A percentile compares a stretch with the other conserved stretches of the same genome.
These are phyloP conservation scores for Suhomyces yuchorum DNA, from an alignment of 1,139 yeast genomes.

Conservation along the genomic window DNA sequence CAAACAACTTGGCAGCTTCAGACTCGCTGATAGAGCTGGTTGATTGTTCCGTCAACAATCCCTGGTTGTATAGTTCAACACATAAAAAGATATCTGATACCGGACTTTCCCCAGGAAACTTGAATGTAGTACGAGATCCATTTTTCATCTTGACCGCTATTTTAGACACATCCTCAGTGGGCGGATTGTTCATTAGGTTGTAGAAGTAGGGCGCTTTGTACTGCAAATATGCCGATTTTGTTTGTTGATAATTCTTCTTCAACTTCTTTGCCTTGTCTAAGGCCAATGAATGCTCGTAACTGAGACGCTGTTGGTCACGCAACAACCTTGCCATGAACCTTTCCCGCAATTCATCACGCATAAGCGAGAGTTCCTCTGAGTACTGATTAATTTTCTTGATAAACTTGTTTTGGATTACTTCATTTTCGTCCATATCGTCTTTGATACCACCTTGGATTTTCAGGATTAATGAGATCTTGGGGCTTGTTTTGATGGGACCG, in stretches of 20 bases:
- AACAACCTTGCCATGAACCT: constrained; percentile 61
- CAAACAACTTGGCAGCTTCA: constrained; percentile 26
- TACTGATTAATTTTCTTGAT: constrained; percentile 52
- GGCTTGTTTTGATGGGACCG: constrained; percentile 54
- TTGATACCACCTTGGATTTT: constrained; percentile 66
- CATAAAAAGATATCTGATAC: constrained; percentile 62
- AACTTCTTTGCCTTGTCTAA: constrained; percentile 49
- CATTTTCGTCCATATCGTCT: constrained; percentile 31
- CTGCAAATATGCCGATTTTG: constrained; percentile 33
- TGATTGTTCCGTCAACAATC: constrained; percentile 32
- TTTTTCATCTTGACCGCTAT: constrained; percentile 60
- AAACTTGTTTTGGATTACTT: constrained; percentile 41
- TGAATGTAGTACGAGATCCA: constrained; percentile 52
- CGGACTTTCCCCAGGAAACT: constrained; percentile 47
- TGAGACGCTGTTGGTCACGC: constrained; percentile 74
- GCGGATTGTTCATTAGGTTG: constrained; percentile 4
- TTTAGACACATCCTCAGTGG: constrained; percentile 29
- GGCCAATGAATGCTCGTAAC: constrained; percentile 69
- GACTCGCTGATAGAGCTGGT: constrained; percentile 21
- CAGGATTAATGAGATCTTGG: constrained; percentile 61
- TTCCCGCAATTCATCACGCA: constrained; percentile 65
- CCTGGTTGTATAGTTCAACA: constrained; percentile 46
- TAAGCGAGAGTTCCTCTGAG: constrained; percentile 58
- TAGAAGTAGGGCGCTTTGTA: constrained; percentile 53
- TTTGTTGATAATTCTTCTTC: constrained; percentile 27